phyloP scores from a whole-genome alignment of 1,139 yeast species.

The Arxiozyma telluris region DNA sequence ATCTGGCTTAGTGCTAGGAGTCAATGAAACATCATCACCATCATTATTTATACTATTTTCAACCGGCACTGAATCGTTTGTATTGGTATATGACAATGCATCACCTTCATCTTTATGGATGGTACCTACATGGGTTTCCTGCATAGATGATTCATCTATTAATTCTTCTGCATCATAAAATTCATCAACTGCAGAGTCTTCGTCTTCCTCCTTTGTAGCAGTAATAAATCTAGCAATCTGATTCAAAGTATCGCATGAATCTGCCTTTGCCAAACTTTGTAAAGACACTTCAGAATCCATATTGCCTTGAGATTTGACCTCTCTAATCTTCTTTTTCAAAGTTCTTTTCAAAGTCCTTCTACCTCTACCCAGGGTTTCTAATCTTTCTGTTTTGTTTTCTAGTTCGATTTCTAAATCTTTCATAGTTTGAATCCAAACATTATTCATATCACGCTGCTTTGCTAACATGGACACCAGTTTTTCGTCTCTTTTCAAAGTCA shows the following conservation, averaged over 20 bases:
- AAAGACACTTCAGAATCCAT: background rate
- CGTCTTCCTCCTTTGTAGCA: conserved; percentile 46
- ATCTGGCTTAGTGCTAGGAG: background rate
- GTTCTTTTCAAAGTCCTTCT: conserved; percentile 59
- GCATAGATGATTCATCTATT: conserved; percentile 26
- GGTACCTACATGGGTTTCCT: background rate
- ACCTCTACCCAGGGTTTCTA: conserved; percentile 64
- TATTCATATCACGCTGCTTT: conserved; percentile 72
- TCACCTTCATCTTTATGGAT: conserved; percentile 4
- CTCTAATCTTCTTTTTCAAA: conserved; percentile 33
- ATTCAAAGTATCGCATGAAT: conserved; percentile 23
- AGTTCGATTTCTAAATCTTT: conserved; percentile 77
- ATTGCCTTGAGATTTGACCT: conserved; percentile 7
- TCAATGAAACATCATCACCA: background rate
- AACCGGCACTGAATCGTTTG: background rate
- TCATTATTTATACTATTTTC: background rate
- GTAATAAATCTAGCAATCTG: conserved; percentile 44
- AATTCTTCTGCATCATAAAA: conserved; percentile 83
- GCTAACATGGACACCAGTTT: conserved; percentile 48
- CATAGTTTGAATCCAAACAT: conserved; percentile 85
- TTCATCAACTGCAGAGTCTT: conserved; percentile 57
- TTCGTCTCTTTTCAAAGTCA: conserved; percentile 31
- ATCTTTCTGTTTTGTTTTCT: conserved; percentile 61
- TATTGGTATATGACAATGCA: background rate
- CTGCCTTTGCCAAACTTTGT: background rate